Base-by-base conservation (phyloP, 345 rosid genomes). In the Brassica carinata region DNA sequence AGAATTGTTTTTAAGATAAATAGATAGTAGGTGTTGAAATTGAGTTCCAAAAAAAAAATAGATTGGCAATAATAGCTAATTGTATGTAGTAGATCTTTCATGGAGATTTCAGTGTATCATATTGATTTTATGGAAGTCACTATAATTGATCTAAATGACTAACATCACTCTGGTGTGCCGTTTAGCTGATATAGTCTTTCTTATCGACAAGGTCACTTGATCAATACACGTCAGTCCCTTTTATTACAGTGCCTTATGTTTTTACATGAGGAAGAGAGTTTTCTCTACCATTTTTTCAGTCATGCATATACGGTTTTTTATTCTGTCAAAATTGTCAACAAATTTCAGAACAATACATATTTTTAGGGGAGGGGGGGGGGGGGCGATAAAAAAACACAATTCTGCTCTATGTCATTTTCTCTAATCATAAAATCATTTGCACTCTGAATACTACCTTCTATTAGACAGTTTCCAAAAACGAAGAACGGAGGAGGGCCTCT, bases 201-300 rank as follows among this genome's bases (percentile, higher is more conserved):
- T 36, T 76, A 30, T 67, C 13, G 43, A 76, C 59, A 67, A 38
- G 29, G 59, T 57, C 67, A 57, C 43, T 5, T 36, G 58, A 76
- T 67, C 64, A 10, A 13, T 48, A 48, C 55, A 48, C 17, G 7
- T 48, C 55, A 51, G 58, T 51, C 5, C 18, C 58, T 51, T 51
- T 5, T 51, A 51, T 51, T 43, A 9, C 14, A 43, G 4, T 43
- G 51, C 51, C 14, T 10, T 40, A 9, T 40, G 48, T 40, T 40
- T 8, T 40, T 13, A 40, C 48, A 40, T 40, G 48, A 9, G 36
- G 36, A 33, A 33, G 36, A 33, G 36, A 33, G 36, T 33, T 33
- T 33, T 4, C 36, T 33, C 36, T 33, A 30, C 33, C 33, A 4
- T 30, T 2, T 30, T 30, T 30, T 30, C 33, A 30, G 33, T 30